Base-by-base conservation (phyloP, 1,284 basidiomycete genomes). In the Cerrena zonata region DNA sequence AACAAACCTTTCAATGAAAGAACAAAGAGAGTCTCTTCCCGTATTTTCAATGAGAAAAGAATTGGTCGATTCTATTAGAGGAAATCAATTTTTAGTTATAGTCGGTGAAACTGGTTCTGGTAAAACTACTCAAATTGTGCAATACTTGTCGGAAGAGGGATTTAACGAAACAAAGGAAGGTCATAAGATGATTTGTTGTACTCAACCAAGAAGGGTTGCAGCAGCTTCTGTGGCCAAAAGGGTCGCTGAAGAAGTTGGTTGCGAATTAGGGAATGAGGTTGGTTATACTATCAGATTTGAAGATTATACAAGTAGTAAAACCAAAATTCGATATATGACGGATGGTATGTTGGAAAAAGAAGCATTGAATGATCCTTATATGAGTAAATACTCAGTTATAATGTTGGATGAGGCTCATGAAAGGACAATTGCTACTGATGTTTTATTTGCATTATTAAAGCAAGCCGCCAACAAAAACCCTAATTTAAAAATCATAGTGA, bases 391-490 rank as follows among this genome's bases (percentile, higher is more conserved):
- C 68, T 93, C 91, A 5, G 92, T 98, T 48, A 78, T 99, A 68
- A 98, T 99, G 89, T 76, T 99, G 62, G 95, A 99, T 68, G 95
- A 99, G 72, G 95, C 96, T 12, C 95, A 99, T 71, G 96, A 99
- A 69, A 82, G 95, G 46, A 98, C 95, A 0, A 96, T 99, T 58
- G 86, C 94, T 2, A 99, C 95, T 10, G 96, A 99, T 71, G 94
- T 99, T n/a, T 72, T 99, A 45, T 98, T 99, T 62, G 95, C 95
- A 58, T 76, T 99, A 18, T 67, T 99, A 58, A 99, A 98, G 72
- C 91, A 98, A 80, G 89, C 95, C 24, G 85, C 96, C 61, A 94
- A 93, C 65, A 84, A 91, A 38, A 83, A 96, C 49, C 86, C 93
- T 2, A 96, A 99, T 65, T 80, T 99, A 56, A 99, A 98, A 66